Conservation (phyloP, 2,329 filamentous ascomycete genomes). For the Colletotrichum somersetense region DNA sequence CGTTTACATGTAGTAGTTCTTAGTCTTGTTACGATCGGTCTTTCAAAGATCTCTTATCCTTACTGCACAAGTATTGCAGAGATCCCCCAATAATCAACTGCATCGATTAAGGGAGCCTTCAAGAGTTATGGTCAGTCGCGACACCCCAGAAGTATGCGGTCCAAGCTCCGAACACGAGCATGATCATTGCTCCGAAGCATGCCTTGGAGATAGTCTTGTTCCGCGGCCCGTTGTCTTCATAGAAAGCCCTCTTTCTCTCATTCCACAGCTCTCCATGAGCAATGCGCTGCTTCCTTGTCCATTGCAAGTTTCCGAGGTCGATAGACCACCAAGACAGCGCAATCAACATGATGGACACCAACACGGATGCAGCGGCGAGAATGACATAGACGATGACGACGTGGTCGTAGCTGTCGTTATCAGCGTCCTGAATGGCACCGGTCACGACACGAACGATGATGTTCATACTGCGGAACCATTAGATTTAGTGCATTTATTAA, state of each 20-base stretch:
- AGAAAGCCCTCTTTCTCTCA: slow-evolving; percentile 50
- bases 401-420: slow-evolving; percentile 66
- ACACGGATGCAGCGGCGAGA: slow-evolving; percentile 62
- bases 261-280: slow-evolving; percentile 58
- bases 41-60: no score
- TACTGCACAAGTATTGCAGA: no score
- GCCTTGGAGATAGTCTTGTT: slow-evolving; percentile 57
- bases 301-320: slow-evolving; percentile 65
- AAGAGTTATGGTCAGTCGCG: slow-evolving; percentile 62
- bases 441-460: slow-evolving; percentile 70
- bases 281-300: slow-evolving; percentile 67
- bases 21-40: not conserved
- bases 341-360: slow-evolving; percentile 58
- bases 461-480: slow-evolving; percentile 59
- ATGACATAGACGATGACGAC: slow-evolving; percentile 69
- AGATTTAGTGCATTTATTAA: not conserved
- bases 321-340: slow-evolving; percentile 49
- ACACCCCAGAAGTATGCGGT: slow-evolving; percentile 72
- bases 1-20: no score
- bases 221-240: slow-evolving; percentile 49
- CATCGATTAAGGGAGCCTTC: not conserved
- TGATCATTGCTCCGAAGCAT: slow-evolving; percentile 58
- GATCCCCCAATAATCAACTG: not conserved
- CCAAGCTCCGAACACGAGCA: slow-evolving; percentile 66
- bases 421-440: slow-evolving; percentile 69